Base-by-base conservation (phyloP, 805 yeast genomes). In the Candida broadrunensis region DNA sequence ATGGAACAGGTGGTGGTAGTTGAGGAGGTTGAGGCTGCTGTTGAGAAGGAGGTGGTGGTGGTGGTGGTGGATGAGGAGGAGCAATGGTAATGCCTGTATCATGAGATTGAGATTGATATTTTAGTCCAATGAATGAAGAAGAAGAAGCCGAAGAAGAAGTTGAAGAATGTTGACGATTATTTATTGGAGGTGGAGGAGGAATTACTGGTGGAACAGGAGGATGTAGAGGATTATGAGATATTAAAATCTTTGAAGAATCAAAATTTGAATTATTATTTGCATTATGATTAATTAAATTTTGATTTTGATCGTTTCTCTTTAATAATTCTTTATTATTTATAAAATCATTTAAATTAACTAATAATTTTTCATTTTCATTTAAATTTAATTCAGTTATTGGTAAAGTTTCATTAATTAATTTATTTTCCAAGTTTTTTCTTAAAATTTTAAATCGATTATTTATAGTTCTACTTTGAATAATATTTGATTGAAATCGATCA, bases 391-490 rank as follows among this genome's bases (percentile, higher is more conserved):
- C 43, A 27, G 21, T 15, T n/a, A 44, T 14, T 9, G 38, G 36
- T 38, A n/a, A 33, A 19, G 19, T 27, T 33, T 31, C 45, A 35
- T 24, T 29, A 19, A 27, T 23, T 38, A 40, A 44, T 41, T 38
- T 50, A 33, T 45, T 37, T 34, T 54, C 52, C 23, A 58, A 39
- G 39, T 60, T 57, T 35, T 48, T 50, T 15, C 51, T 38, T 9
- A 60, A 37, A 1, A 34, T 33, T 36, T 54, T 52, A 43, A 54
- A 60, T 31, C 63, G 46, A 25, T 58, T 59, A 27, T 48, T 57
- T 27, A 60, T 45, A 11, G 63, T 60, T 23, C 63, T 24, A 5
- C 56, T 47, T 41, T 58, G 63, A 5, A 57, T 46, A 11, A 58
- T 53, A 17, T 41, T 42, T 19, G 56, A 31, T n/a, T 47, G 23